Evolutionary conservation across 2,329 filamentous ascomycete species (phyloP).

Genomic region (Myriosclerotinia duriaeana): DNA sequence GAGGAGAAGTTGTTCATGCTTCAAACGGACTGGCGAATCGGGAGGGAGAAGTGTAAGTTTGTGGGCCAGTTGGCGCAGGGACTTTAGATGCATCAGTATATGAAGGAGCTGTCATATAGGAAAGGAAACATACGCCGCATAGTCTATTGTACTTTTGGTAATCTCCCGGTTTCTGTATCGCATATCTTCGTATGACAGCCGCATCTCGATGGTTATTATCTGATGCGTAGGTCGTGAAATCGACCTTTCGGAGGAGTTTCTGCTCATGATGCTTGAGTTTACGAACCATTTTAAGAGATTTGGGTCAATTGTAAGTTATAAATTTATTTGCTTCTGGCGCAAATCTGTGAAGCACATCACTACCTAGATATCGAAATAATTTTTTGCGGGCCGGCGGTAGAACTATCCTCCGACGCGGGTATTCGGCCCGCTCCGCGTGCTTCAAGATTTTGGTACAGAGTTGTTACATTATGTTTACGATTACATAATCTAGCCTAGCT

Average conservation of each 20-base stretch:
- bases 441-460: slow-evolving; percentile 15
- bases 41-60: slow-evolving; percentile 80
- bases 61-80: slow-evolving; percentile 87
- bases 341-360: not conserved
- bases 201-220: slow-evolving; percentile 85
- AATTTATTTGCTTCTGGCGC: slow-evolving; percentile 7
- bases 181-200: slow-evolving; percentile 77
- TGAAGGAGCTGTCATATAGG: too few relatives aligned
- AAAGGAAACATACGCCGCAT: slow-evolving; percentile 59
- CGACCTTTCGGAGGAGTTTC: slow-evolving; percentile 86
- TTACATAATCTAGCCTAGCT: too few relatives aligned
- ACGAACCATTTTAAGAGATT: slow-evolving; percentile 70
- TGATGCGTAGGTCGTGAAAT: slow-evolving; percentile 91
- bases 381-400: slow-evolving; percentile 15
- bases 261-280: slow-evolving; percentile 97
- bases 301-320: not conserved
- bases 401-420: slow-evolving; percentile 11
- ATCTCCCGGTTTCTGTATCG: slow-evolving; percentile 85
- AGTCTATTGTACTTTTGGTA: slow-evolving; percentile 69
- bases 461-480: too few relatives aligned
- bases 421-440: slow-evolving; percentile 2
- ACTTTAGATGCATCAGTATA: slow-evolving; percentile 48
- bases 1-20: slow-evolving; percentile 83
- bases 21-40: slow-evolving; percentile 72
- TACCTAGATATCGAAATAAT: slow-evolving; percentile 4